Evolutionary conservation across 805 yeast genomes (phyloP), one percentile per base, ranked within the genome.

Genomic region (Saccharomycopsis javanensis): DNA sequence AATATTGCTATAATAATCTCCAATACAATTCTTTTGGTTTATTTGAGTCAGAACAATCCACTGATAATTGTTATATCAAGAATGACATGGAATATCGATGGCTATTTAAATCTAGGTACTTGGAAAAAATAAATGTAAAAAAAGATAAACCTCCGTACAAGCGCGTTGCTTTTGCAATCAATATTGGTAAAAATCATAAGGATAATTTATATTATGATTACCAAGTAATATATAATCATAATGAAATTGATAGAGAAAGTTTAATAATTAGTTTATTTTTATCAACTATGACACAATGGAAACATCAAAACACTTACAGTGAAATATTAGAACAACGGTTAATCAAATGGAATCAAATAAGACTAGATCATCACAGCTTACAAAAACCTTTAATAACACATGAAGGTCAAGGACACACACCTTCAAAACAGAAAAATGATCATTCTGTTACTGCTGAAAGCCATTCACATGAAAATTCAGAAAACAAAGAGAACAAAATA

Each of bases 251-350:
- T 11, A 30, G 18, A 16, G 51, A 50, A 25, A 30, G 37, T 11
- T 16, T 59, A 2, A 30, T 46, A 5, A 16, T 55, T 16, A 56
- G 54, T 52, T 27, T 48, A 13, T 56, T 59, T 46, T 16, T 59
- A 16, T 56, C 60, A 13, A 31, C 55, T 5, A 38, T 57, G 46
- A 56, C 55, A 3, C 61, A 56, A 50, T 59, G 61, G 61, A 58
- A 51, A 33, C 46, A 56, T 20, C 20, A 35, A 2, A 38, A 30
- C 20, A 37, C 28, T 10, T 27, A 25, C 37, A 50, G 54, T 31
- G 27, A 28, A 13, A 31, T 18, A 13, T 28, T 58, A 25, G 53
- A 51, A 28, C 45, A 52, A 33, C 50, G 51, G 37, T 18, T 53
- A 28, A 50, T 33, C 15, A 37, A 37, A 11, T 58, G 61, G 61